These are phyloP conservation scores for Corynespora cassiicola DNA, from an alignment of 2,329 filamentous ascomycete genomes.

Conservation along the genomic window DNA sequence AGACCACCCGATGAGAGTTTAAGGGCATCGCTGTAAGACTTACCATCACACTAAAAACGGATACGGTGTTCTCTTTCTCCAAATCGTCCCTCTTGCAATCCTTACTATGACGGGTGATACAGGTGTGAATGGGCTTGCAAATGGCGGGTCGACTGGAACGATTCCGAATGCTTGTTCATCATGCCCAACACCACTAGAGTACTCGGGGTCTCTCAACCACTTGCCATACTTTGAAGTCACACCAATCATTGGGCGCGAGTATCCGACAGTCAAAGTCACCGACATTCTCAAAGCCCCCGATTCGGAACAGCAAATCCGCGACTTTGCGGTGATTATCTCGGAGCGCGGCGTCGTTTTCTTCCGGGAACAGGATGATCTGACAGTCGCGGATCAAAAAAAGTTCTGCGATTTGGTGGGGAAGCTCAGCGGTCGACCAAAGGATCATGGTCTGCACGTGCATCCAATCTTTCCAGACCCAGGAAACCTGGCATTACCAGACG, in stretches of 20 bases:
- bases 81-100: neutral
- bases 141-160: conserved; percentile 7
- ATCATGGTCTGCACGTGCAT: conserved; percentile 66
- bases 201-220: conserved; percentile 57
- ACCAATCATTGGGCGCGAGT: conserved; percentile 69
- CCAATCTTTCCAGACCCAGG: conserved; percentile 52
- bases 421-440: conserved; percentile 61
- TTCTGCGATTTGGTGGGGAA: conserved; percentile 54
- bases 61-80: no score
- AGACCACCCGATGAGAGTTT: no score
- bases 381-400: conserved; percentile 59
- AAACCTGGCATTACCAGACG: conserved; percentile 21
- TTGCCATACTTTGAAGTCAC: conserved; percentile 65
- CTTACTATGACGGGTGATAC: no score
- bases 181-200: conserved; percentile 45
- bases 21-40: no score
- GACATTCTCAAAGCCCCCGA: conserved; percentile 70
- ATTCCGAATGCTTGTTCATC: conserved; percentile 22
- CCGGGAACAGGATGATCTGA: conserved; percentile 57
- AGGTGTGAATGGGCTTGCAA: no score
- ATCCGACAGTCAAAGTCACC: conserved; percentile 62
- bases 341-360: conserved; percentile 63
- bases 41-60: conserved; percentile 3
- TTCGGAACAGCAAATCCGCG: conserved; percentile 67
- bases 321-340: conserved; percentile 61